Conservation (phyloP, 345 rosid species). For the Aethionema arabicum region DNA sequence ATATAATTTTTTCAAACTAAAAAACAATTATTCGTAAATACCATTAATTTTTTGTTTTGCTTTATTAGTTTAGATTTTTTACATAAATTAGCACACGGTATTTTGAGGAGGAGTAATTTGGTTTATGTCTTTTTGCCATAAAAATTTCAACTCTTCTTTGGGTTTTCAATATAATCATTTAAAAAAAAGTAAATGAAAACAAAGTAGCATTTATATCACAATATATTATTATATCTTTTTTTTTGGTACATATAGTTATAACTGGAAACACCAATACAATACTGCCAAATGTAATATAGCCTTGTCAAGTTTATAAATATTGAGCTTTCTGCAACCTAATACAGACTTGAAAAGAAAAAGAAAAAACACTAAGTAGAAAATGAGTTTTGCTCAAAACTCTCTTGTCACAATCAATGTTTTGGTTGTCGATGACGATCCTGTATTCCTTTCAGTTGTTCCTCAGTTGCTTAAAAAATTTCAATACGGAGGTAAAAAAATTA, state of each 20-base stretch:
- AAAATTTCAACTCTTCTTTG: slow-evolving; percentile 13
- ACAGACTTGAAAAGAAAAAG: slow-evolving; percentile 10
- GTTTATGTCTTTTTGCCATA: slow-evolving; percentile 25
- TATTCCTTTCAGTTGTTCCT: slow-evolving; percentile 49
- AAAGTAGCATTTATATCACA: slow-evolving; percentile 12
- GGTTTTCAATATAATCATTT: slow-evolving; percentile 8
- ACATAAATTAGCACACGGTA: slow-evolving; percentile 31
- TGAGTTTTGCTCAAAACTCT: slow-evolving; percentile 27
- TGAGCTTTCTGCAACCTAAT: slow-evolving; percentile 18
- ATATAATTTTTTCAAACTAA: background rate
- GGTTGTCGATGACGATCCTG: slow-evolving; percentile 68
- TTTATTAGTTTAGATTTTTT: slow-evolving; percentile 28
- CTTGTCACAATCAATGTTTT: slow-evolving; percentile 42
- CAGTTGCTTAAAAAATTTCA: slow-evolving; percentile 44
- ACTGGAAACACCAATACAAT: slow-evolving; percentile 21
- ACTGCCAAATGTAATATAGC: slow-evolving; percentile 28
- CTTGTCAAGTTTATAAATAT: slow-evolving; percentile 27
- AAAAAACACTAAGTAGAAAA: slow-evolving; percentile 6
- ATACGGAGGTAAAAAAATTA: slow-evolving; percentile 45
- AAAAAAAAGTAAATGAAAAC: slow-evolving; percentile 12
- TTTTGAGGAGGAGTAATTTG: slow-evolving; percentile 5
- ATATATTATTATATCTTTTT: slow-evolving; percentile 27
- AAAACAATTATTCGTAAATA: slow-evolving; percentile 19
- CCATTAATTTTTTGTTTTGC: slow-evolving; percentile 20
- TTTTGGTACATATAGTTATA: slow-evolving; percentile 9